A percentile compares a stretch with the other conserved stretches of the same genome.
Evolutionary conservation across 768 basidiomycete genomes (phyloP).

Genomic region (Naematelia encephala): DNA sequence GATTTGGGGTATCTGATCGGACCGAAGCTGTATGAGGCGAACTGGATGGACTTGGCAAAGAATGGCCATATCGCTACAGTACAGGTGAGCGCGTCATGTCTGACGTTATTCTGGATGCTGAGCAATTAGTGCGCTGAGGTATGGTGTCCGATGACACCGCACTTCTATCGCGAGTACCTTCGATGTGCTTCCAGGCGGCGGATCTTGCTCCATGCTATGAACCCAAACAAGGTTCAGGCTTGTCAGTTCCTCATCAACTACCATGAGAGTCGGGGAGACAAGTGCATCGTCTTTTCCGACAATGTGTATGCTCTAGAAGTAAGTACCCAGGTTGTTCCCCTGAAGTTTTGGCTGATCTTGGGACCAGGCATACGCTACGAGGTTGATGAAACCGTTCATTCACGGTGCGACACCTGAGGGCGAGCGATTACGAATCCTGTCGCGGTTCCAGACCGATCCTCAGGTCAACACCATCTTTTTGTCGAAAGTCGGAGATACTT

Average conservation of each 20-base stretch:
- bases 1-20: conserved; percentile 99
- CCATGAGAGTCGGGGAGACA: conserved; percentile 95
- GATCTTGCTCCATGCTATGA: conserved; percentile 98
- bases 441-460: conserved; percentile 92
- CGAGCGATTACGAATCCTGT: conserved; percentile 91
- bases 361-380: conserved; percentile 73
- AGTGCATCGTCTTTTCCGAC: conserved; percentile 98
- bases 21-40: conserved; percentile 97
- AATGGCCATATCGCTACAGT: conserved; percentile 99
- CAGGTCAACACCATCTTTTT: conserved; percentile 97
- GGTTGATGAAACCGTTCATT: conserved; percentile 88
- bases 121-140: conserved; percentile 85
- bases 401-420: conserved; percentile 93
- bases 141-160: conserved; percentile 99
- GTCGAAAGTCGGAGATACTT: conserved; percentile 95
- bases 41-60: conserved; percentile 99
- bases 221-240: conserved; percentile 98
- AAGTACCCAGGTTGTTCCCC: conserved; percentile 20
- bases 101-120: not conserved
- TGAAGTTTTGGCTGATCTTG: conserved; percentile 6
- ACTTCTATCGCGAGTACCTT: conserved; percentile 97
- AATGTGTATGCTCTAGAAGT: conserved; percentile 97
- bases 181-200: conserved; percentile 78
- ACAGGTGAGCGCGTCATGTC: conserved; percentile 63
- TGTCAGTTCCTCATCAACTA: conserved; percentile 98